phyloP scores from a whole-genome alignment of 106 monocot species.

The Ottelia alismoides region DNA sequence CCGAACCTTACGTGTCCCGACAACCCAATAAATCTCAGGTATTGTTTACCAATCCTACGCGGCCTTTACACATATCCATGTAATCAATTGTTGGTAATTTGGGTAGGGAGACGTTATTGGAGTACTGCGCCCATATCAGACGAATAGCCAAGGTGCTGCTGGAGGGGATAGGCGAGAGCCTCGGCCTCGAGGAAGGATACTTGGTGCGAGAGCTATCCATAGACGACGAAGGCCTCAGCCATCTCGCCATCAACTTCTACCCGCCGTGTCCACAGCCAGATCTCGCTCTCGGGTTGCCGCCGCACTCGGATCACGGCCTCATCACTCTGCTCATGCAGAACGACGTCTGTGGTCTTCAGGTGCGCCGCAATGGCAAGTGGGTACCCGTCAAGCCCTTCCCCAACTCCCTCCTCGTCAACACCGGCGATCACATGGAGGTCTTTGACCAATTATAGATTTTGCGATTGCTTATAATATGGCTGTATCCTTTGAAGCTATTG shows the following conservation, averaged over 20 bases:
- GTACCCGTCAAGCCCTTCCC: slow-evolving; percentile 30
- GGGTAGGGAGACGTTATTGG: slow-evolving; percentile 22
- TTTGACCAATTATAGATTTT: too few relatives aligned
- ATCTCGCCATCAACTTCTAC: too few relatives aligned
- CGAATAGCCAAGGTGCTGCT: slow-evolving; percentile 25
- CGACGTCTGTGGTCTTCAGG: slow-evolving; percentile 44
- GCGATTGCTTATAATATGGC: too few relatives aligned
- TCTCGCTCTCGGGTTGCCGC: slow-evolving; percentile 26
- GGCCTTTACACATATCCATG: not conserved
- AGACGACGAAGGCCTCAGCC: too few relatives aligned
- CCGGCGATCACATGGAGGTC: slow-evolving; percentile 72
- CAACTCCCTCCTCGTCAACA: slow-evolving; percentile 41
- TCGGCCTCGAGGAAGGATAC: slow-evolving; percentile 47
- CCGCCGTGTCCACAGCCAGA: slow-evolving; percentile 41
- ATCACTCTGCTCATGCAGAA: slow-evolving; percentile 52
- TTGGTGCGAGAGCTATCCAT: too few relatives aligned
- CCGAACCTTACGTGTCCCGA: slow-evolving; percentile 39
- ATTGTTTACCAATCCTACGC: not conserved
- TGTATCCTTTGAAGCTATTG: too few relatives aligned
- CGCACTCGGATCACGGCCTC: slow-evolving; percentile 66
- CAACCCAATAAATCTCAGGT: slow-evolving; percentile 51
- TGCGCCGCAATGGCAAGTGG: slow-evolving; percentile 44
- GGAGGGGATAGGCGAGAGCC: slow-evolving; percentile 30
- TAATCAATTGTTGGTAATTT: not conserved
- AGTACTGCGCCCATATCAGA: slow-evolving; percentile 25